Percentiles rank a stretch among this genome's conserved stretches.
Conservation (phyloP, 345 rosid species). For the Pistacia integerrima region DNA sequence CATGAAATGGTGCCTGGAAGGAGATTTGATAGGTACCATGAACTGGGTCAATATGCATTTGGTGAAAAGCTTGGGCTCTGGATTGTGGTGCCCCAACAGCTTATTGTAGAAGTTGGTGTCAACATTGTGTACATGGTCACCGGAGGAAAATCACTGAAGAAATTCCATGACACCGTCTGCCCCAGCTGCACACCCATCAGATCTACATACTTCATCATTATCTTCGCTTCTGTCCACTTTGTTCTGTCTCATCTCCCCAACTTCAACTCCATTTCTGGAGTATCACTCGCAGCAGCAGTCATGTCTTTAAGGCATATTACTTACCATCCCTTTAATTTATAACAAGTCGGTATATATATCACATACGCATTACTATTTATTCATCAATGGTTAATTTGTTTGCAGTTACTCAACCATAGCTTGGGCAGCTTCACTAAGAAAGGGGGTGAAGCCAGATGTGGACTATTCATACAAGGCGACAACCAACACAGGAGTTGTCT, state of each 20-base stretch:
- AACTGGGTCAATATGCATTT: slow-evolving; percentile 72
- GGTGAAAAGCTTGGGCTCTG: slow-evolving; percentile 82
- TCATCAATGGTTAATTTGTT: not conserved
- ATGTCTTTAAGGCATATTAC: slow-evolving; percentile 68
- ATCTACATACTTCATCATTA: slow-evolving; percentile 65
- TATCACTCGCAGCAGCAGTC: slow-evolving; percentile 80
- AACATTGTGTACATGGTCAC: slow-evolving; percentile 83
- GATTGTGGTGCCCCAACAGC: slow-evolving; percentile 81
- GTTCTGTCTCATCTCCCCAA: slow-evolving; percentile 76
- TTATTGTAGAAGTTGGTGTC: slow-evolving; percentile 66
- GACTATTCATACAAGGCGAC: slow-evolving; percentile 55
- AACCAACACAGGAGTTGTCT: slow-evolving; percentile 35
- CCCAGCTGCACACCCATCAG: slow-evolving; percentile 47
- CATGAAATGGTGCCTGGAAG: slow-evolving; percentile 81
- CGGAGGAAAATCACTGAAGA: slow-evolving; percentile 79
- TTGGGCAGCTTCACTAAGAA: slow-evolving; percentile 50
- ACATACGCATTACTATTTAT: not conserved
- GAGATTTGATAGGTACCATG: slow-evolving; percentile 81
- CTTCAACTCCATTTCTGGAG: slow-evolving; percentile 59
- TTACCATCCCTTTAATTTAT: too few species aligned
- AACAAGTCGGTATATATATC: too few species aligned
- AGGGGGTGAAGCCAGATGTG: slow-evolving; percentile 50
- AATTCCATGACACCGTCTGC: slow-evolving; percentile 59
- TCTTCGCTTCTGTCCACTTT: slow-evolving; percentile 70
- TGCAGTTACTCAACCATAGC: slow-evolving; percentile 77